Percentiles rank a stretch among this genome's conserved stretches.
Conservation (phyloP, 2,329 filamentous ascomycete species). For the Claviceps africana region DNA sequence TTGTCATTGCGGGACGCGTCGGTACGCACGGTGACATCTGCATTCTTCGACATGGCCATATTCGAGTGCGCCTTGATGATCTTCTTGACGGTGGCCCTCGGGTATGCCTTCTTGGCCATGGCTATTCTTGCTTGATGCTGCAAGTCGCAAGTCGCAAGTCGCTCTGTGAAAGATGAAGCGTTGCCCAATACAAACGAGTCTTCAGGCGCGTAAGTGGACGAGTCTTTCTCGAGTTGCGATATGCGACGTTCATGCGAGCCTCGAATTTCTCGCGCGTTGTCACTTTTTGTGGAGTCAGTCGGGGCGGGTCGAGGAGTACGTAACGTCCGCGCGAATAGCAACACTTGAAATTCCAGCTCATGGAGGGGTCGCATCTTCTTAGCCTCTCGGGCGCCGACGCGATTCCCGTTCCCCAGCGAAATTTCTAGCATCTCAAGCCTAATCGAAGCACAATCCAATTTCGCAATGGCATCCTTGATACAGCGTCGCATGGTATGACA, state of each 20-base stretch:
- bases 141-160: not conserved
- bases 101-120: slow-evolving; percentile 59
- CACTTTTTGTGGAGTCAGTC: not conserved
- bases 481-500: slow-evolving; percentile 45
- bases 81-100: slow-evolving; percentile 71
- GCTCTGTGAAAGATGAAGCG: not conserved
- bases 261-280: not conserved
- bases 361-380: not conserved
- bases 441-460: not conserved
- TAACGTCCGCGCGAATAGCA: too few species aligned
- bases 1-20: slow-evolving; percentile 9
- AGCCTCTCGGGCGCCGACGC: not conserved
- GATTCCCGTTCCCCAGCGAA: not conserved
- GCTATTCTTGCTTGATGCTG: slow-evolving; percentile 14
- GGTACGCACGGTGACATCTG: slow-evolving; percentile 58
- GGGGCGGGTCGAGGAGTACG: too few species aligned
- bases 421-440: not conserved
- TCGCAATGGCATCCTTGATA: slow-evolving; percentile 31
- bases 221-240: too few species aligned
- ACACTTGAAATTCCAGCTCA: too few species aligned
- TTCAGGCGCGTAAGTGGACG: not conserved
- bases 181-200: not conserved
- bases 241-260: too few species aligned
- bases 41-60: slow-evolving; percentile 68
- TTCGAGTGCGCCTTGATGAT: slow-evolving; percentile 82